A percentile compares a stretch with the other conserved stretches of the same genome.
Evolutionary conservation across 352 stramenopile species (phyloP).

Genomic region (Globisporangium nodosum): DNA sequence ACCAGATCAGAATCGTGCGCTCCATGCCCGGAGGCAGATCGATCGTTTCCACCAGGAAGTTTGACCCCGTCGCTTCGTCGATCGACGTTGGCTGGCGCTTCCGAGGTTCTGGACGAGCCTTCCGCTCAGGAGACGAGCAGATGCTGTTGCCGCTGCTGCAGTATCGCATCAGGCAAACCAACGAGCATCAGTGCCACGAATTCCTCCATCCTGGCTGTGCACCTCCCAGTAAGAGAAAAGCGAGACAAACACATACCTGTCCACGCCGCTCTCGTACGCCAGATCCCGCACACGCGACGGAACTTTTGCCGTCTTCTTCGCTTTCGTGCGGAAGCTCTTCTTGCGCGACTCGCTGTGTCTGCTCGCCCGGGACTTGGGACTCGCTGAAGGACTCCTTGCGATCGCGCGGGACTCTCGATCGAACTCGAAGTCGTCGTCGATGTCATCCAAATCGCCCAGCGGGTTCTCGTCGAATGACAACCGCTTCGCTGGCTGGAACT

Average conservation of each 20-base stretch:
- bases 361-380: constrained; percentile 40
- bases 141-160: constrained; percentile 41
- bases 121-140: constrained; percentile 74
- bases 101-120: constrained; percentile 34
- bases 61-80: constrained; percentile 67
- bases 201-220: not conserved
- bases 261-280: constrained; percentile 67
- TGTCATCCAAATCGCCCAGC: constrained; percentile 69
- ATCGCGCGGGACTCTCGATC: constrained; percentile 56
- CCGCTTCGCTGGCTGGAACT: constrained; percentile 58
- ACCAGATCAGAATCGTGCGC: constrained; percentile 88
- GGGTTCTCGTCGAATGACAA: constrained; percentile 75
- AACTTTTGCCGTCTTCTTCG: constrained; percentile 40
- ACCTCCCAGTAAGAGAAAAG: not conserved
- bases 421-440: constrained; percentile 88
- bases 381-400: constrained; percentile 41
- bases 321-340: constrained; percentile 44
- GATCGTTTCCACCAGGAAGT: constrained; percentile 86
- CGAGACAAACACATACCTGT: constrained; percentile 47
- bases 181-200: not conserved
- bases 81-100: constrained; percentile 34
- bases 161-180: not conserved
- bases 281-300: constrained; percentile 52
- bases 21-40: constrained; percentile 82
- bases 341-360: constrained; percentile 40